Conservation (phyloP, 1,284 basidiomycete species). For the Ceratobasidium sp. region DNA sequence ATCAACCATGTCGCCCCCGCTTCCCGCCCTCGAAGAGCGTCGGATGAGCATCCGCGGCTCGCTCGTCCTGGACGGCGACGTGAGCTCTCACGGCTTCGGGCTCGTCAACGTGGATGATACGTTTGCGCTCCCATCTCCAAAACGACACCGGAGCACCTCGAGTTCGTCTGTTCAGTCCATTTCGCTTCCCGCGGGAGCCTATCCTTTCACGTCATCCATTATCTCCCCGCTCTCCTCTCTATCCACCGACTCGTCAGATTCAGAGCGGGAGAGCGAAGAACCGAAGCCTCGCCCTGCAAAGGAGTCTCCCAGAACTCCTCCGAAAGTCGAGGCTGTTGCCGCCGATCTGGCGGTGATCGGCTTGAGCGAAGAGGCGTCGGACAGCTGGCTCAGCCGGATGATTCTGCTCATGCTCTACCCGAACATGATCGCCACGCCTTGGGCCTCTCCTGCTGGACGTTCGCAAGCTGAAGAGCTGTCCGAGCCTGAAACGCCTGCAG, state of each 20-base stretch:
- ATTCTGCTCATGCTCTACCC: constrained; percentile 78
- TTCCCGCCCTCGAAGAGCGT: constrained; percentile 9
- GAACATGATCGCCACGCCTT: constrained; percentile 63
- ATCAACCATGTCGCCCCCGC: constrained; percentile 45
- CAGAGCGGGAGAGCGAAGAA: constrained; percentile 35
- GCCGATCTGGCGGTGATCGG: constrained; percentile 56
- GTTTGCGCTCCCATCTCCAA: constrained; percentile 20
- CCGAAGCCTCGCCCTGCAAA: constrained; percentile 23
- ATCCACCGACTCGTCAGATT: constrained; percentile 38
- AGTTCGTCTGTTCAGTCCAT: constrained; percentile 27
- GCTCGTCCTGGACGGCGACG: constrained; percentile 36
- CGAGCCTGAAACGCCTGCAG: constrained; percentile 34
- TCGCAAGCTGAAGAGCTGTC: constrained; percentile 7
- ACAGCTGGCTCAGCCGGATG: constrained; percentile 77
- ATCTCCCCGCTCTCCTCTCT: constrained; percentile 35
- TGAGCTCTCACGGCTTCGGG: constrained; percentile 21
- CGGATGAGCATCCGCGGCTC: constrained; percentile 21
- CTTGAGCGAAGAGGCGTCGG: constrained; percentile 66
- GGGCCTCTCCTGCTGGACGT: constrained; percentile 31
- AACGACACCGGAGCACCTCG: constrained; percentile 31
- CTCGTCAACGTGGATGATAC: constrained; percentile 28
- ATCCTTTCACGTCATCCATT: constrained; percentile 50
- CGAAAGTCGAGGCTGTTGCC: constrained; percentile 39
- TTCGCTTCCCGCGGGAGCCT: constrained; percentile 54
- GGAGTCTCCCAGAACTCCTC: constrained; percentile 44